These are phyloP conservation scores for sunflower (Helianthus annuus) DNA, from an alignment of 129 eudicot genomes.

Conservation along the genomic window DNA sequence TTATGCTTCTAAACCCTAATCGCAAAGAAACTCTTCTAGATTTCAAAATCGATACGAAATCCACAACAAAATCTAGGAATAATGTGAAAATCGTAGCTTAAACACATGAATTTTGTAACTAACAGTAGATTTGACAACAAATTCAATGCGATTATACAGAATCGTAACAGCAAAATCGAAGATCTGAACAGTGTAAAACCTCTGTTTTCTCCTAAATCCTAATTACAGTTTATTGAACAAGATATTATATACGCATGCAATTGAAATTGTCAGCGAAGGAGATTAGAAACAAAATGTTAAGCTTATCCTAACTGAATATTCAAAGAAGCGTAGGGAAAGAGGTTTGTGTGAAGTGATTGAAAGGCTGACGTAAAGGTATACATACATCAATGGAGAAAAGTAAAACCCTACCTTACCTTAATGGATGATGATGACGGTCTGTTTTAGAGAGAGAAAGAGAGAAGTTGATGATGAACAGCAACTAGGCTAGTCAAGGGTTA, in stretches of 20 bases:
- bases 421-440: not conserved
- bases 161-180: not conserved
- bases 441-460: not conserved
- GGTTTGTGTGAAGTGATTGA: not conserved
- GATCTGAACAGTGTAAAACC: constrained; percentile 18
- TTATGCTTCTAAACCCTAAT: constrained; percentile 13
- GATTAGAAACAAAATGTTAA: not conserved
- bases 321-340: constrained; percentile 3
- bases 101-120: not conserved
- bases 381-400: not conserved
- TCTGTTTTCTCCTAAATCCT: constrained; percentile 2
- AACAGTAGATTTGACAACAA: not conserved
- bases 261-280: constrained; percentile 2
- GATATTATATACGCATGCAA: constrained; percentile 16
- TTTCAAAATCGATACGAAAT: not conserved
- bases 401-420: constrained; percentile 33
- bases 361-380: not conserved
- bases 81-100: not conserved
- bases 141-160: not conserved
- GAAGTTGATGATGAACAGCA: constrained; percentile 22
- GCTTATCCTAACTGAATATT: not conserved
- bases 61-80: not conserved
- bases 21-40: not conserved
- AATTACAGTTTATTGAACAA: not conserved
- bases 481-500: constrained; percentile 1